Evolutionary conservation across 352 stramenopile species (phyloP).

Genomic region (Pythium pyrilobum): DNA sequence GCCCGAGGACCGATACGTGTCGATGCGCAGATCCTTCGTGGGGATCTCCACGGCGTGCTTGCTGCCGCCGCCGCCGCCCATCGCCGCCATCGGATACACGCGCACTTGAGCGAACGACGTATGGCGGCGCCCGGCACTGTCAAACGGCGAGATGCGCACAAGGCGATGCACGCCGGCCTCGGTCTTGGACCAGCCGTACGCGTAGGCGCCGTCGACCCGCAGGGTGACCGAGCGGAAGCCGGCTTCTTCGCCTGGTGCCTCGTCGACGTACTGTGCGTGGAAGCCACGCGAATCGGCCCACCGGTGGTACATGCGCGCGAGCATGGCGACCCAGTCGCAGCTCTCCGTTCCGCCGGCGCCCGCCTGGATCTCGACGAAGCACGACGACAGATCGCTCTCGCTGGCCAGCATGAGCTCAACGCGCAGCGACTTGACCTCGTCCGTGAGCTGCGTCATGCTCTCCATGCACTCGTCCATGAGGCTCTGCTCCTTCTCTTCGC

Average conservation of each 20-base stretch:
- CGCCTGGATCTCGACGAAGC: conserved; percentile 77
- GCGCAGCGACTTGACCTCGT: conserved; percentile 45
- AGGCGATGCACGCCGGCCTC: conserved; percentile 96
- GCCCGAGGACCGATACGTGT: conserved; percentile 91
- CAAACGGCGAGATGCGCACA: conserved; percentile 94
- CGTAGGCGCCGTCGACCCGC: conserved; percentile 57
- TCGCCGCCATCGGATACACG: conserved; percentile 56
- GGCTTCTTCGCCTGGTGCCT: conserved; percentile 75
- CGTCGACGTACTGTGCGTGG: conserved; percentile 82
- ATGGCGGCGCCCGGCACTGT: conserved; percentile 89
- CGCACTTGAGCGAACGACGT: conserved; percentile 94
- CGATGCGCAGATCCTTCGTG: conserved; percentile 89
- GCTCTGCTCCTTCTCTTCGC: conserved; percentile 50
- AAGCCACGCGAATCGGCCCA: conserved; percentile 44
- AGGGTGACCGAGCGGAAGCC: conserved; percentile 62
- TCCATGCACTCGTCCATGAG: conserved; percentile 46
- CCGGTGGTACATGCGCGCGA: conserved; percentile 94
- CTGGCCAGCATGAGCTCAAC: conserved; percentile 56
- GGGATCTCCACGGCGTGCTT: conserved; percentile 52
- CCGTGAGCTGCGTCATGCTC: conserved; percentile 30
- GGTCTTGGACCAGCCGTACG: conserved; percentile 91
- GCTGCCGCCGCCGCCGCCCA: conserved; percentile 9
- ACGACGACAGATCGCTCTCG: conserved; percentile 52
- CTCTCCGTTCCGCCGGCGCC: conserved; percentile 92
- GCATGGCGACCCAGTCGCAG: conserved; percentile 95